Percentiles rank a stretch among this genome's conserved stretches.
Conservation (phyloP, 2,329 filamentous ascomycete species). For the Neonectria hederae region DNA sequence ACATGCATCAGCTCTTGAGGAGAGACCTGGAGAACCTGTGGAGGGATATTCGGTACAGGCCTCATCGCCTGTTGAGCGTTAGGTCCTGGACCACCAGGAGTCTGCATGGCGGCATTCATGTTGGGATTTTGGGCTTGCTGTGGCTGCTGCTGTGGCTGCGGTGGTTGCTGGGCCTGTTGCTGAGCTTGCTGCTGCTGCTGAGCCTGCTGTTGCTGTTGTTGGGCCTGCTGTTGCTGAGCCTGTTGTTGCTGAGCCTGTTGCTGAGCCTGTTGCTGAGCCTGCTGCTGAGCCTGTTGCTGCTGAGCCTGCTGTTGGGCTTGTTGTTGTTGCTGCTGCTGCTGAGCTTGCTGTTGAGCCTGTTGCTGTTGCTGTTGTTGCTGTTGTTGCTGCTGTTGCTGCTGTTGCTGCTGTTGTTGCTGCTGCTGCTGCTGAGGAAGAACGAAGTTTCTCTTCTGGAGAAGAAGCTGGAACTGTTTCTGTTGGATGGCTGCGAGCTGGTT, state of each 20-base stretch:
- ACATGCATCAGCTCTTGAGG: slow-evolving; percentile 47
- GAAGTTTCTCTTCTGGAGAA: slow-evolving; percentile 44
- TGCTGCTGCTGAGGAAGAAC: slow-evolving; percentile 42
- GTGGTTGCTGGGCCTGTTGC: slow-evolving; percentile 29
- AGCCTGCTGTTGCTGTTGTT: slow-evolving; percentile 32
- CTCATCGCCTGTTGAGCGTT: slow-evolving; percentile 43
- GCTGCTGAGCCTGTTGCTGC: slow-evolving; percentile 15
- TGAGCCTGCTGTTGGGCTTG: slow-evolving; percentile 32
- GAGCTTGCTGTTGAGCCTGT: slow-evolving; percentile 26
- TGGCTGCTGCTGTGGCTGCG: slow-evolving; percentile 27
- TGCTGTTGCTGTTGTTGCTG: slow-evolving; percentile 40
- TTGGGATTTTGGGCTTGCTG: slow-evolving; percentile 45
- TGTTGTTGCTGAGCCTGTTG: slow-evolving; percentile 35
- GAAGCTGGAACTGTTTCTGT: slow-evolving; percentile 51
- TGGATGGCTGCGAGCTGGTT: slow-evolving; percentile 49
- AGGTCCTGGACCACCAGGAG: slow-evolving; percentile 35
- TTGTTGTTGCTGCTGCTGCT: slow-evolving; percentile 25
- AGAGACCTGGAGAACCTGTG: slow-evolving; percentile 47
- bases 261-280: slow-evolving; percentile 16
- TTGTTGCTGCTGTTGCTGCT: slow-evolving; percentile 35
- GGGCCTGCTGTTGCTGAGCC: slow-evolving; percentile 33
- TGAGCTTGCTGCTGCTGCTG: slow-evolving; percentile 35
- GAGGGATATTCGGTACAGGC: slow-evolving; percentile 40
- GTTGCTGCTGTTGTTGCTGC: slow-evolving; percentile 35
- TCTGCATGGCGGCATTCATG: slow-evolving; percentile 39